Evolutionary conservation across 2,329 filamentous ascomycete species (phyloP).

Genomic region (Fusarium vanettenii): DNA sequence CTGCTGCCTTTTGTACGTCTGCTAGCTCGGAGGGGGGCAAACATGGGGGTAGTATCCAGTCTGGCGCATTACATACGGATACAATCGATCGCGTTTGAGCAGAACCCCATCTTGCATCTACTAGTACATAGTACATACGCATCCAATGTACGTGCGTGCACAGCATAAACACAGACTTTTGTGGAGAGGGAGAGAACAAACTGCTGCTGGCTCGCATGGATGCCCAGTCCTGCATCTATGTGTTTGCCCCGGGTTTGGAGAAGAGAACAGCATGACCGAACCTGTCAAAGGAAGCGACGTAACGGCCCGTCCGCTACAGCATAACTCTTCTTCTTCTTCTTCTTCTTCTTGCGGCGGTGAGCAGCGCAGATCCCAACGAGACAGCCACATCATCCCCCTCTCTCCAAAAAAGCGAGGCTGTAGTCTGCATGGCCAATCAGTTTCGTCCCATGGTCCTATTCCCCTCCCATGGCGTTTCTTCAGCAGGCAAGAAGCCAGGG

Average conservation of each 20-base stretch:
- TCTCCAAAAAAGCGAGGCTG: slow-evolving; percentile 27
- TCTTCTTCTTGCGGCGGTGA: slow-evolving; percentile 25
- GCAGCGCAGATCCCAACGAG: slow-evolving; percentile 15
- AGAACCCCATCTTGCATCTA: slow-evolving; percentile 39
- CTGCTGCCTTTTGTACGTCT: neutral
- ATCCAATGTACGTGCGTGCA: slow-evolving; percentile 25
- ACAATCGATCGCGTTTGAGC: slow-evolving; percentile 24
- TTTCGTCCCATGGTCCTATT: neutral
- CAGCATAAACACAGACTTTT: slow-evolving; percentile 31
- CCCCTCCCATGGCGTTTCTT: slow-evolving; percentile 6
- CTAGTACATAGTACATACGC: neutral
- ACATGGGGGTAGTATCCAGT: slow-evolving; percentile 2
- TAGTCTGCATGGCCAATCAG: slow-evolving; percentile 19
- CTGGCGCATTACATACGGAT: slow-evolving; percentile 8
- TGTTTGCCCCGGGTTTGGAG: slow-evolving; percentile 6
- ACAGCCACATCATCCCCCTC: slow-evolving; percentile 9
- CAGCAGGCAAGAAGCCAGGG: slow-evolving; percentile 3
- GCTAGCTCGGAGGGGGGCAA: neutral
- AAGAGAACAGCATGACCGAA: neutral
- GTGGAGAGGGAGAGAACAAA: slow-evolving; percentile 22
- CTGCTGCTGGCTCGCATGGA: slow-evolving; percentile 30
- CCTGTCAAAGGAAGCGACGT: slow-evolving; percentile 10
- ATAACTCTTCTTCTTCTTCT: slow-evolving; percentile 2
- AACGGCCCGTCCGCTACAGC: slow-evolving; percentile 17
- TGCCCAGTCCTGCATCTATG: slow-evolving; percentile 12